These are phyloP conservation scores for Cordyceps farinosa DNA, from an alignment of 2,329 filamentous ascomycete genomes.

Conservation along the genomic window DNA sequence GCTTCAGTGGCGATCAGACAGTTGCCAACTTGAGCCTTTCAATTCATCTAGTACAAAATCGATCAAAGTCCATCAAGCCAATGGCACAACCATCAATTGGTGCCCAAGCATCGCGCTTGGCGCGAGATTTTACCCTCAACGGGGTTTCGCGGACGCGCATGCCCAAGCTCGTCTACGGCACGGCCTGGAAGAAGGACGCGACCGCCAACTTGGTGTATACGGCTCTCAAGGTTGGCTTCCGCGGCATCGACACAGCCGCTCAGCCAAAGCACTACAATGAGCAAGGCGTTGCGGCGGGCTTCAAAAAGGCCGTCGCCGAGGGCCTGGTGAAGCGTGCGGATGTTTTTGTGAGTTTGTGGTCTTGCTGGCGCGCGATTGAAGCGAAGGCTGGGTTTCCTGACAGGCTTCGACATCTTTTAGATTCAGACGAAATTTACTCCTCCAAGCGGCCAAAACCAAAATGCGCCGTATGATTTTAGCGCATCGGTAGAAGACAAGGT, in stretches of 20 bases:
- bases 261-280: conserved; percentile 79
- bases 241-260: conserved; percentile 72
- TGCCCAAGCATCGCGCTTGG: conserved; percentile 30
- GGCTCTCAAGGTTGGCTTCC: conserved; percentile 67
- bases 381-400: not conserved
- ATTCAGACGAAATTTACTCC: conserved; percentile 84
- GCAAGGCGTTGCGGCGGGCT: conserved; percentile 62
- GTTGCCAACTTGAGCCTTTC: not conserved
- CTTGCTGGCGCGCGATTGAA: no score
- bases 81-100: conserved; percentile 24
- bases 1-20: not conserved
- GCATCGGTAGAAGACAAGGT: conserved; percentile 62
- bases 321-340: conserved; percentile 54
- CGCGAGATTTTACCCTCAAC: conserved; percentile 33
- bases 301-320: conserved; percentile 58
- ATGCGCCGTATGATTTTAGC: conserved; percentile 58
- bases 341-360: conserved; percentile 51
- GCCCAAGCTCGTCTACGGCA: conserved; percentile 67
- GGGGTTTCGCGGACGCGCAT: conserved; percentile 35
- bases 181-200: conserved; percentile 76
- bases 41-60: not conserved
- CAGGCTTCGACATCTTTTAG: conserved; percentile 32
- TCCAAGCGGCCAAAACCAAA: conserved; percentile 56
- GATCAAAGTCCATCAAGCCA: not conserved
- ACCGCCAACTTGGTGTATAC: conserved; percentile 65